phyloP scores from a whole-genome alignment of 352 stramenopile species.

The Phytophthora nicotianae region DNA sequence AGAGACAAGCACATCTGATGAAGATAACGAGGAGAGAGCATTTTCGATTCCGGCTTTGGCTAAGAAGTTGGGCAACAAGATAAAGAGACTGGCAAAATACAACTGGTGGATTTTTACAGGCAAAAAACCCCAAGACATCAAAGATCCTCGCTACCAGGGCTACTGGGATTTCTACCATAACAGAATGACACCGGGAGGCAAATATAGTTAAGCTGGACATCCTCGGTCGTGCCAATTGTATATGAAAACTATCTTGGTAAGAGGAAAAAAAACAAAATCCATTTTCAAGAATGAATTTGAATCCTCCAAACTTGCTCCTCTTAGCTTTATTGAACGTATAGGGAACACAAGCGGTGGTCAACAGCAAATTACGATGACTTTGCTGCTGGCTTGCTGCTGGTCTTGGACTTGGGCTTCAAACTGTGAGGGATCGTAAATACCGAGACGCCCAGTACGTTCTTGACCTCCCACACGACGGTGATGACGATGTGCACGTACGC shows the following conservation, averaged over 20 bases:
- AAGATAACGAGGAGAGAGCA: constrained; percentile 4
- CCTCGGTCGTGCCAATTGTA: too few species aligned
- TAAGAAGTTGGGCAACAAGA: neutral
- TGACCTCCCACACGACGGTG: constrained; percentile 88
- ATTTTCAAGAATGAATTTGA: too few species aligned
- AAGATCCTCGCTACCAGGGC: constrained; percentile 6
- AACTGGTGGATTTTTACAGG: constrained; percentile 16
- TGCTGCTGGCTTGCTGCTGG: constrained; percentile 24
- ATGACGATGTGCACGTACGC: constrained; percentile 89
- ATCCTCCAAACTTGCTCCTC: neutral
- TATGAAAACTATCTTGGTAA: too few species aligned
- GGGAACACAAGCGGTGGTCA: neutral
- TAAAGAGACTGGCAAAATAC: constrained; percentile 16
- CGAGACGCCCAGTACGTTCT: constrained; percentile 79
- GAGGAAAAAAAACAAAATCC: too few species aligned
- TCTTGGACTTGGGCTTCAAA: constrained; percentile 31
- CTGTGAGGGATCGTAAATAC: constrained; percentile 77
- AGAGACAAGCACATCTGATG: neutral
- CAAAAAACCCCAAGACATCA: constrained; percentile 7
- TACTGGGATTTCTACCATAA: constrained; percentile 21
- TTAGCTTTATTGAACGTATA: neutral
- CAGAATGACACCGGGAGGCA: constrained; percentile 2
- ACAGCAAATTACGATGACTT: constrained; percentile 32
- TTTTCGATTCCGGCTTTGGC: neutral
- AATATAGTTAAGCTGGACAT: neutral